Evolutionary conservation across 2,329 filamentous ascomycete species (phyloP).

Genomic region (Diplodia seriata): DNA sequence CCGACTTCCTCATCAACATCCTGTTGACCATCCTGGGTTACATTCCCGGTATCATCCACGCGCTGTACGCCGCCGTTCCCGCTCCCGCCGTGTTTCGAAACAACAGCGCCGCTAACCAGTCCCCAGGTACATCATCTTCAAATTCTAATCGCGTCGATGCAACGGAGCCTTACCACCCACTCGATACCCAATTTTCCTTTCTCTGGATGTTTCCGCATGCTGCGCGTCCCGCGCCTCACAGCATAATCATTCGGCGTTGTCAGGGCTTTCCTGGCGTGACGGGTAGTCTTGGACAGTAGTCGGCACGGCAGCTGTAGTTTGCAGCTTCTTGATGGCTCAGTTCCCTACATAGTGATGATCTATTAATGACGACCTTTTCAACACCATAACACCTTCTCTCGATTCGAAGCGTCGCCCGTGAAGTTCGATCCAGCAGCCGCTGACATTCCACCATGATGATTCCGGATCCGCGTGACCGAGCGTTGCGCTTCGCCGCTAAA

Average conservation of each 20-base stretch:
- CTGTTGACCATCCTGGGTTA: slow-evolving; percentile 68
- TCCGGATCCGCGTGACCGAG: slow-evolving; percentile 1
- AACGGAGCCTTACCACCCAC: slow-evolving; percentile 25
- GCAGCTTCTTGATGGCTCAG: slow-evolving; percentile 18
- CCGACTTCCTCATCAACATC: slow-evolving; percentile 91
- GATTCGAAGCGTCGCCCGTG: slow-evolving; percentile 5
- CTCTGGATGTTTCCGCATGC: slow-evolving; percentile 22
- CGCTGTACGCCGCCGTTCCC: slow-evolving; percentile 69
- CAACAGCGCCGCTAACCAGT: slow-evolving; percentile 9
- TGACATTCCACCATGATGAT: not conserved
- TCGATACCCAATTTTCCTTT: slow-evolving; percentile 47
- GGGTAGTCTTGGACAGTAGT: slow-evolving; percentile 25
- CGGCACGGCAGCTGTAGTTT: slow-evolving; percentile 26
- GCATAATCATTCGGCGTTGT: slow-evolving; percentile 31
- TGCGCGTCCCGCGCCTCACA: slow-evolving; percentile 19
- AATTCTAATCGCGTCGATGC: slow-evolving; percentile 67
- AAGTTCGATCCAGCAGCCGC: not conserved
- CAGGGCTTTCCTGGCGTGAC: slow-evolving; percentile 16
- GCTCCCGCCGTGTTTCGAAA: not conserved
- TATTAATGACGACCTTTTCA: slow-evolving; percentile 23
- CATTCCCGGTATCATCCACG: slow-evolving; percentile 88
- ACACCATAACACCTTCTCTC: not conserved
- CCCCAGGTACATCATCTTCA: slow-evolving; percentile 80
- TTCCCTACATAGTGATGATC: slow-evolving; percentile 31
- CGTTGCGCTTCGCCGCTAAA: slow-evolving; percentile 12